Evolutionary conservation across 2,329 filamentous ascomycete genomes (phyloP), one percentile per base, ranked within the genome.

Genomic region (Xenoacremonium recifei): DNA sequence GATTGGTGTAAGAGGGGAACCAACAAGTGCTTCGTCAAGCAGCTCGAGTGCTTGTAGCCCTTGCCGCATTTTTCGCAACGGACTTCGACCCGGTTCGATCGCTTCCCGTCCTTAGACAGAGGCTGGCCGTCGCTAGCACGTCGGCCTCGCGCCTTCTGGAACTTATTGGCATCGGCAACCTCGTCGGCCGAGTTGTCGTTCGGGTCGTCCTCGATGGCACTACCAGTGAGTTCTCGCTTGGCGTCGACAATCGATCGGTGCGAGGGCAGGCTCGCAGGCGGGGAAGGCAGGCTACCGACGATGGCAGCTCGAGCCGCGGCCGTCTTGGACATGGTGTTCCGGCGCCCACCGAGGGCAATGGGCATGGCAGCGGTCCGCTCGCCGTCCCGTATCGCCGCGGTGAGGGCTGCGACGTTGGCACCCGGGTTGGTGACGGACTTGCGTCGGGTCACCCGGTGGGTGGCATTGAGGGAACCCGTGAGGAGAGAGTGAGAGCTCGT

Each of bases 21-120:
- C 82, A 84, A 97, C 93, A 96, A 86, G 84, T 99, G 93, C 82
- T 97, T 99, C 68, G 89, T 95, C 77, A 99, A 83, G 83, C 93
- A 99, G 77, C 93, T 97, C 83, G 91, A 95, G 80, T 99, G 93
- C 84, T 99, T 99, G 82, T 99, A 99, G 72, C 90, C 90, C 80
- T 99, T 99, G 70, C 92, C 92, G 76, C 93, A 99, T 71, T 91
- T 92, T 66, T 96, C 89, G 75, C 93, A 99, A 70, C 87, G 89
- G 65, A 99, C 82, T 68, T 97, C 92, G 61, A 84, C 82, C 61
- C 84, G 81, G 71, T 82, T 87, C 68, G 81, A 79, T 72, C 89
- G 91, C 73, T 91, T 91, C 59, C 92, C 87, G 56, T 86, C 84
- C 69, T 93, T 95, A 59, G 77, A 73, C 49, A 92, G 76, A 57